These are phyloP conservation scores for Pseudocercospora pini-densiflorae DNA, from an alignment of 2,329 filamentous ascomycete genomes.

Conservation along the genomic window DNA sequence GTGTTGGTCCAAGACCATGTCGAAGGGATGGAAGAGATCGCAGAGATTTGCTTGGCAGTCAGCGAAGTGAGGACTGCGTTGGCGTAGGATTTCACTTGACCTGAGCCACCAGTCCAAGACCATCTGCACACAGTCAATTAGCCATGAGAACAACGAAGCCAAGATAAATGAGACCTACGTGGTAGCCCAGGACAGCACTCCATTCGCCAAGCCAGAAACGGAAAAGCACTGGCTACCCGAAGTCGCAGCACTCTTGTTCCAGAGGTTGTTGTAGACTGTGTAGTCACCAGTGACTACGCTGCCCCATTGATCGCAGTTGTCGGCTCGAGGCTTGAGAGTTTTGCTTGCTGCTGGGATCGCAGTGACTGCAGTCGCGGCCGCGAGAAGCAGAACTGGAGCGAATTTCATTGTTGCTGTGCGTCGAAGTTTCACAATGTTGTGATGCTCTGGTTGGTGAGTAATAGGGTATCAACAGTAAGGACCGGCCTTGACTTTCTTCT, in stretches of 20 bases:
- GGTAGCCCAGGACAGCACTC: conserved; percentile 50
- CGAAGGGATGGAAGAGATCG: conserved; percentile 45
- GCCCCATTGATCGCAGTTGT: conserved; percentile 39
- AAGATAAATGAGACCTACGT: no score
- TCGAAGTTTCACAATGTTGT: no score
- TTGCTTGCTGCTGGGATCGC: conserved; percentile 9
- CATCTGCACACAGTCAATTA: no score
- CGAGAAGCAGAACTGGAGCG: background rate
- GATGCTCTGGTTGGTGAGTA: no score
- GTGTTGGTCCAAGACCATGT: conserved; percentile 57
- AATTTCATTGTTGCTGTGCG: background rate
- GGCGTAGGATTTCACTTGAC: conserved; percentile 50
- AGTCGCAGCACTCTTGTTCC: conserved; percentile 46
- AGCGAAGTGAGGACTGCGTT: conserved; percentile 45
- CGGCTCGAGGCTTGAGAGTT: conserved; percentile 16
- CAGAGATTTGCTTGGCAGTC: conserved; percentile 39
- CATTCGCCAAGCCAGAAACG: conserved; percentile 45
- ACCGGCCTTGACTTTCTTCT: background rate
- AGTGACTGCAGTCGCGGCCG: background rate
- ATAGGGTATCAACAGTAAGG: background rate
- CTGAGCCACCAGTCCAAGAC: conserved; percentile 37
- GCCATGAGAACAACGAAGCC: no score
- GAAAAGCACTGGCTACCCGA: conserved; percentile 54
- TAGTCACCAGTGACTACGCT: conserved; percentile 37
- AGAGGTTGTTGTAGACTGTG: conserved; percentile 50